phyloP scores from a whole-genome alignment of 83 land plant species.

The Thuja plicata region DNA sequence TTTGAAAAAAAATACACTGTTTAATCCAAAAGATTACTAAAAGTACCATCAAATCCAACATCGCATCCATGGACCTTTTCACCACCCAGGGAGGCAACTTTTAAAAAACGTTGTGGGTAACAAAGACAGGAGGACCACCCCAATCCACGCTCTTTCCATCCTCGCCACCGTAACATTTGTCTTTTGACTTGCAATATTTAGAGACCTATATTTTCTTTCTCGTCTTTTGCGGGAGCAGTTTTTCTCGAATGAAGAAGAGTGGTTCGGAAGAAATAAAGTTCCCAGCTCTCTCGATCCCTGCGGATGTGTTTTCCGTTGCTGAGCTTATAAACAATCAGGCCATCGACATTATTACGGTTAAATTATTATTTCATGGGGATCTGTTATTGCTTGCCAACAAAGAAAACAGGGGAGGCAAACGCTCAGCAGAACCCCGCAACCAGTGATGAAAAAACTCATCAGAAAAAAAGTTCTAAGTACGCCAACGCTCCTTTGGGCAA shows the following conservation, averaged over 20 bases:
- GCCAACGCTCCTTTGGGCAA: slow-evolving; percentile 30
- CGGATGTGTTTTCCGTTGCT: background rate
- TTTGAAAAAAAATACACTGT: no score
- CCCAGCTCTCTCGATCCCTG: background rate
- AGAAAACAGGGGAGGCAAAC: background rate
- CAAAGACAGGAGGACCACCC: no score
- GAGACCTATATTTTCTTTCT: background rate
- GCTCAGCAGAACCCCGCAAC: background rate
- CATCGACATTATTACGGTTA: background rate
- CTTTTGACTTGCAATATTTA: background rate
- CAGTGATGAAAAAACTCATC: background rate
- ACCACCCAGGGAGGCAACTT: no score
- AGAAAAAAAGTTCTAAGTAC: background rate
- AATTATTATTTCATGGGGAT: background rate
- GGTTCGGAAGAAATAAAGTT: background rate
- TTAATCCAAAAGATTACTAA: no score
- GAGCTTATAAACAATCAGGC: background rate
- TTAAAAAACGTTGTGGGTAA: no score
- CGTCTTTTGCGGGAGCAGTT: background rate
- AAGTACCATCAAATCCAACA: no score
- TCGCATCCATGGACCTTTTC: no score
- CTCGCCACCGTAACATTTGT: background rate
- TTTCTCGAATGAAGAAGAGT: background rate
- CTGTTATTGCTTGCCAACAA: background rate
- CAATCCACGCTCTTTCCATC: background rate